Evolutionary conservation across 78 protist species (phyloP), one percentile per base, ranked within the genome.

Genomic region (Dictyostelium capitatum): DNA sequence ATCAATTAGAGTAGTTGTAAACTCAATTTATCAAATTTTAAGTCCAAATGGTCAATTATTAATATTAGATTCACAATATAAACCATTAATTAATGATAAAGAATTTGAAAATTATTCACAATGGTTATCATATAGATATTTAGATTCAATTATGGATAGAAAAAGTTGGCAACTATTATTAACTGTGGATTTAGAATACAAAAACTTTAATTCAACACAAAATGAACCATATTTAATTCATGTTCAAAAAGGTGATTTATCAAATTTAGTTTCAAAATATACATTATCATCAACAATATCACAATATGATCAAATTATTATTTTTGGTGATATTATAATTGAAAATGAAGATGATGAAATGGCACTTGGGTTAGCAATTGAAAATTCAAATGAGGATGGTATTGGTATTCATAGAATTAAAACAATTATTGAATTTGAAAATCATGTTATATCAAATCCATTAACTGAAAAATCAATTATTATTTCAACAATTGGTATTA

Each of bases 1-100:
- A 37, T 37, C 43, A 37, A 37, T 69, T 28, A 14, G 53, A 28
- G n/a, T 50, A 53, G 6, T 82, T 0, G 25, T 23, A 8, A 4
- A 48, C 4, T 46, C 80, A 41, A 11, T 70, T 8, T 20, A 69
- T 51, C 80, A 69, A 46, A 37, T 69, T 15, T 30, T 67, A 5
- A 53, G 23, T n/a, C 90, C 90, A 15, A 82, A 69, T 53, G 90
- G 90, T 12, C 53, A 74, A 41, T 37, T 82, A 23, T 4, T 82
- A 20, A 65, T 82, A 9, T 20, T 70, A 12, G 90, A 82, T 17
- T 41, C 79, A 28, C 19, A 19, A 14, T 23, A 7, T 2, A 65
- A 70, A 14, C 3, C 57, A 1, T 9, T 1, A 12, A 65, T 28
- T 53, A 51, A 7, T 19, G 64, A 50, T 20, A 69, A 25, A 46